Conservation (phyloP, 2,329 filamentous ascomycete genomes). For the Alternaria sp. region DNA sequence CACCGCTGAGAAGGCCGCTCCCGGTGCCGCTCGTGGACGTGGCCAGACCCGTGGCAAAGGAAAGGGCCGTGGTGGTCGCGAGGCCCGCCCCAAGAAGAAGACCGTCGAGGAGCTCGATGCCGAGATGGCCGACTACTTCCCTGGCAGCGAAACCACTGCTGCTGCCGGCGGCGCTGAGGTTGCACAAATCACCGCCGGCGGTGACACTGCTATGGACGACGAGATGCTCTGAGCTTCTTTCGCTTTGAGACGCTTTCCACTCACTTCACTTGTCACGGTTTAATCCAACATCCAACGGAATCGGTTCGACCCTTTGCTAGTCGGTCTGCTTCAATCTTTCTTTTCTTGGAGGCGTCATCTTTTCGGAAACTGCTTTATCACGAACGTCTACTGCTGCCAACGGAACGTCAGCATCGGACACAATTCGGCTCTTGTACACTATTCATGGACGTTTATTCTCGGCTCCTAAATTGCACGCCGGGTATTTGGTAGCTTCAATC, state of each 20-base stretch:
- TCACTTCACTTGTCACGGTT: slow-evolving; percentile 7
- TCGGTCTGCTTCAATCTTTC: slow-evolving; percentile 15
- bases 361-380: slow-evolving; percentile 15
- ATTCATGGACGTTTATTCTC: slow-evolving; percentile 17
- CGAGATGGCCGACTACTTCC: slow-evolving; percentile 97
- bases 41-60: slow-evolving; percentile 53
- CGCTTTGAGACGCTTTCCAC: background rate
- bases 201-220: slow-evolving; percentile 49
- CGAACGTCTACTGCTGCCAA: slow-evolving; percentile 12
- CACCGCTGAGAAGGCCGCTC: slow-evolving; percentile 72
- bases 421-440: slow-evolving; percentile 31
- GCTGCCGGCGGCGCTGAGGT: slow-evolving; percentile 53
- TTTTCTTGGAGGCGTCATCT: slow-evolving; percentile 23
- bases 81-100: slow-evolving; percentile 80
- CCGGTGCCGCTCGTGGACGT: slow-evolving; percentile 51
- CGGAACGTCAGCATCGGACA: slow-evolving; percentile 9
- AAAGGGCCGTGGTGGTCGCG: slow-evolving; percentile 54
- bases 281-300: slow-evolving; percentile 17
- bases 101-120: slow-evolving; percentile 94
- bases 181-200: slow-evolving; percentile 50
- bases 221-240: slow-evolving; percentile 43
- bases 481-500: slow-evolving; percentile 24
- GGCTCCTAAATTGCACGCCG: slow-evolving; percentile 19
- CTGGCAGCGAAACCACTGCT: slow-evolving; percentile 52
- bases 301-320: slow-evolving; percentile 13